These are phyloP conservation scores for Puccinia hordei DNA, from an alignment of 1,284 basidiomycete species.

Conservation along the genomic window DNA sequence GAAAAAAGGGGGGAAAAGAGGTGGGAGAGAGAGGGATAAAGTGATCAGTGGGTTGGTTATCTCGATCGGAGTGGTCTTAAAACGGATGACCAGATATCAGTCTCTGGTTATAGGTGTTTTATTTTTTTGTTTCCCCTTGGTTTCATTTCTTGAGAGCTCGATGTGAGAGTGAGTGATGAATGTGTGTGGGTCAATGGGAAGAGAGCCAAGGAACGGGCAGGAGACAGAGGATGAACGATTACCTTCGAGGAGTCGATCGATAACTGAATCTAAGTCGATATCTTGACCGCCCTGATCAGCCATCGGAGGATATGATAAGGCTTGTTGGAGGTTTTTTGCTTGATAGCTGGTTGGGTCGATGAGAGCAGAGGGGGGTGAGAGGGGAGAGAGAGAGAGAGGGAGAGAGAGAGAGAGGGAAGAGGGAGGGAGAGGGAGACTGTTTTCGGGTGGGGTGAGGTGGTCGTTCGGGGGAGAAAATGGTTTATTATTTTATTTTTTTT, in stretches of 20 bases:
- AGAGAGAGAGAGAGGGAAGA: neutral
- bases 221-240: conserved; percentile 52
- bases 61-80: conserved; percentile 22
- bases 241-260: conserved; percentile 95
- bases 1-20: neutral
- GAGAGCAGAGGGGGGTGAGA: neutral
- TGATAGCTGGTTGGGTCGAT: no score
- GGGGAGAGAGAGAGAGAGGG: neutral
- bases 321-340: neutral
- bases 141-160: no score
- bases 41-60: neutral
- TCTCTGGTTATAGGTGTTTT: neutral
- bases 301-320: conserved; percentile 24
- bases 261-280: conserved; percentile 96
- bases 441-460: no score
- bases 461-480: no score
- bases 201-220: neutral
- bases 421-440: no score
- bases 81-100: neutral
- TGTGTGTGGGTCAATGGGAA: conserved; percentile 4
- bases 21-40: neutral
- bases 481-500: no score
- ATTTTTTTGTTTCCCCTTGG: neutral
- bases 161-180: neutral
- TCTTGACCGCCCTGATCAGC: conserved; percentile 62